Conservation (phyloP, 2,329 filamentous ascomycete genomes). For the Aspergillus flavus region DNA sequence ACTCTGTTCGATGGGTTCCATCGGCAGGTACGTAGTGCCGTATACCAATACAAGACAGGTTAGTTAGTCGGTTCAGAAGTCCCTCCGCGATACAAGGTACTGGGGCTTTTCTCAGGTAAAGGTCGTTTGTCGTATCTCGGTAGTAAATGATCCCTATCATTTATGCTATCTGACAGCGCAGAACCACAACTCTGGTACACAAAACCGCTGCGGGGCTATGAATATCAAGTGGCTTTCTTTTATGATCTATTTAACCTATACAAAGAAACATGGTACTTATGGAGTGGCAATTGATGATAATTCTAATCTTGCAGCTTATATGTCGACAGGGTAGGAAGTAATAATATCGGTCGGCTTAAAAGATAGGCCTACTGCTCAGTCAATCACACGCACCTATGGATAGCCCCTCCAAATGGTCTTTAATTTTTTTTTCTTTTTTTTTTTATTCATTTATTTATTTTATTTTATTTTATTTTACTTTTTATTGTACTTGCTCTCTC, state of each 20-base stretch:
- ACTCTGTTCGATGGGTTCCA: constrained; percentile 17
- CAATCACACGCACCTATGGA: constrained; percentile 11
- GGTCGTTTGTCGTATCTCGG: not conserved
- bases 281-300: constrained; percentile 4
- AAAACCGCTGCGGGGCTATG: constrained; percentile 26
- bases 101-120: not conserved
- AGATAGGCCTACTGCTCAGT: constrained; percentile 3
- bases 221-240: not conserved
- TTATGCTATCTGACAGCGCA: constrained; percentile 24
- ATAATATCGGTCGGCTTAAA: not conserved
- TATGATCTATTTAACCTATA: not conserved
- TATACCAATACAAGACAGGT: not conserved
- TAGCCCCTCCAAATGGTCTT: constrained; percentile 5
- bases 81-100: not conserved
- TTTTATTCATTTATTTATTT: not conserved
- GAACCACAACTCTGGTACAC: constrained; percentile 24
- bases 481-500: constrained; percentile 2
- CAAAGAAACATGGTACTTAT: not conserved
- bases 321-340: not conserved
- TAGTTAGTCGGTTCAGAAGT: not conserved
- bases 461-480: constrained; percentile 10
- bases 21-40: constrained; percentile 2
- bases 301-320: constrained; percentile 4
- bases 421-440: not conserved
- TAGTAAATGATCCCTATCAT: constrained; percentile 13